Base-by-base conservation (phyloP, 768 basidiomycete species). In the Naganishia antarctica region DNA sequence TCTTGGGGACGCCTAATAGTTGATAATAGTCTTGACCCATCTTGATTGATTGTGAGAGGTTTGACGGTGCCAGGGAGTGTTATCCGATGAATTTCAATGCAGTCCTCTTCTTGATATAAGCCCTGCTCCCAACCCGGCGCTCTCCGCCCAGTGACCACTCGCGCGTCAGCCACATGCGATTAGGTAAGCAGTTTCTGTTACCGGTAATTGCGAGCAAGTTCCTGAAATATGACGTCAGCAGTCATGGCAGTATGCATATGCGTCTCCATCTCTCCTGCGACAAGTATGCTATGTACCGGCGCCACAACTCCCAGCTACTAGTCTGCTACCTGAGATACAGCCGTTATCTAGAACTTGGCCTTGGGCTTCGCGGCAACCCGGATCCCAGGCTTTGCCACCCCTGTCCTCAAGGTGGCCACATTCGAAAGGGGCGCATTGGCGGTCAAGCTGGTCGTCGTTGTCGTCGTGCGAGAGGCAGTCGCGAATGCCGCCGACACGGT, bases 1-100 rank as follows among this genome's bases (percentile, higher is more conserved):
- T 21, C 51, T 64, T 68, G 48, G 64, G 58, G 4, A 68, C 47
- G 8, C 66, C 66, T n/a, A 68, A 59, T 16, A 68, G 5, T 18
- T 44, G 43, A n/a, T n/a, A n/a, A n/a, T n/a, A n/a, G n/a, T n/a
- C n/a, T n/a, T n/a, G n/a, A n/a, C n/a, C n/a, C n/a, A n/a, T n/a
- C n/a, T n/a, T n/a, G n/a, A n/a, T n/a, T n/a, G n/a, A n/a, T n/a
- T n/a, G n/a, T n/a, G n/a, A n/a, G n/a, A n/a, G n/a, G n/a, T n/a
- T n/a, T n/a, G n/a, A n/a, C n/a, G n/a, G n/a, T n/a, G 37, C 7
- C 16, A 40, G 16, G 37, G 37, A 40, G 8, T 7, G 37, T 40
- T 8, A 40, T 40, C 8, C 7, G 37, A 8, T 8, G 8, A 16
- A 15, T 37, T 37, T 15, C 34, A 15, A 37, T 7, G 7, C 34